phyloP scores from a whole-genome alignment of 345 rosid species.

The Populus ilicifolia region DNA sequence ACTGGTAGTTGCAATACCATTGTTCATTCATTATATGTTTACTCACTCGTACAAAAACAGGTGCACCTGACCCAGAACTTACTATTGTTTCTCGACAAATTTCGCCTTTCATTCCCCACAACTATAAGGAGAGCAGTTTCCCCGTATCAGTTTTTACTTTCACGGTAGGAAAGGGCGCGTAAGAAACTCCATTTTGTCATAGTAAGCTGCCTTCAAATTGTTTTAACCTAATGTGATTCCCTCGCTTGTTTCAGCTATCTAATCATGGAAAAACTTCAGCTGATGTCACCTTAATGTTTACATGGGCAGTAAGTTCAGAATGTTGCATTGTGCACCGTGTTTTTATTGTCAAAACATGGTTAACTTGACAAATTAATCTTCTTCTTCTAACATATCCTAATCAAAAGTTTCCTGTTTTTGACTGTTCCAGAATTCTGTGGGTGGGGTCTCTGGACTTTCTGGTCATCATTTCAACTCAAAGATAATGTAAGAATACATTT shows the following conservation, averaged over 20 bases:
- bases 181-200: background rate
- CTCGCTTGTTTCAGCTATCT: conserved; percentile 46
- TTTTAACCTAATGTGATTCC: conserved; percentile 9
- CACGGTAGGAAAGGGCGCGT: conserved; percentile 48
- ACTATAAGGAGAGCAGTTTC: conserved; percentile 89
- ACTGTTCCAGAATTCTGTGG: conserved; percentile 72
- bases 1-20: no score
- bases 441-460: conserved; percentile 81
- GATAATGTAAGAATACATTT: conserved; percentile 39
- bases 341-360: background rate
- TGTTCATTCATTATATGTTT: no score
- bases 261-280: conserved; percentile 71
- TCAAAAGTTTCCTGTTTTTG: background rate
- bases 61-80: conserved; percentile 93
- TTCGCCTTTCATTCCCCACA: conserved; percentile 90
- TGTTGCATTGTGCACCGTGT: background rate
- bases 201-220: background rate
- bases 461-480: conserved; percentile 78
- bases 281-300: conserved; percentile 73
- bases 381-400: background rate
- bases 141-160: conserved; percentile 83
- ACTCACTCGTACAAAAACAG: conserved; percentile 37
- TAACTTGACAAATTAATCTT: background rate
- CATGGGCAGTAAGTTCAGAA: conserved; percentile 76
- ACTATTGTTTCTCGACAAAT: conserved; percentile 80